Percentiles rank a stretch among this genome's conserved stretches.
phyloP scores from a whole-genome alignment of 2,329 filamentous ascomycete genomes.

The Talaromyces sp. region DNA sequence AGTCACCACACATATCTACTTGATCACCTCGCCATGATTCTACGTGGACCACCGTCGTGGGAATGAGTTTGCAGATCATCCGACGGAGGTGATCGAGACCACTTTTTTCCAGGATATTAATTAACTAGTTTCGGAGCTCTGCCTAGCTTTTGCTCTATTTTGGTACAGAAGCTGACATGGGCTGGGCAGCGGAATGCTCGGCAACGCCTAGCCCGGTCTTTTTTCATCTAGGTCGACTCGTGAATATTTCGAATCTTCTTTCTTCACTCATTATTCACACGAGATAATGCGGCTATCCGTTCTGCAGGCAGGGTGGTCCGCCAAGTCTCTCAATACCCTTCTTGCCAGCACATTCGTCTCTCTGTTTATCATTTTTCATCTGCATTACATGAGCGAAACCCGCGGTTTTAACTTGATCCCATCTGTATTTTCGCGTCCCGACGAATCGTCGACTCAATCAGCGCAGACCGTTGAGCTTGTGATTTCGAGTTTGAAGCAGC shows the following conservation, averaged over 20 bases:
- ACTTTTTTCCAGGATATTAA: background rate
- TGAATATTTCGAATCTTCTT: background rate
- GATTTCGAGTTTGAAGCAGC: constrained; percentile 3
- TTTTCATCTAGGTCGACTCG: background rate
- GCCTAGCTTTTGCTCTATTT: background rate
- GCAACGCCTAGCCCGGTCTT: background rate
- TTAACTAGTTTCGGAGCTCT: background rate
- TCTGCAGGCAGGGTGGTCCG: background rate
- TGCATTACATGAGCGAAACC: background rate
- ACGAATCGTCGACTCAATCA: background rate
- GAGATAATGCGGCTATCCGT: constrained; percentile 2
- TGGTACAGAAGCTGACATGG: background rate
- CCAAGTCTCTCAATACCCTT: background rate
- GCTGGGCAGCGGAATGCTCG: background rate
- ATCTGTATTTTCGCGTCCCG: background rate
- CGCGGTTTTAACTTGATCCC: background rate
- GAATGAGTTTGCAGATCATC: background rate
- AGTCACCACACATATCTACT: background rate
- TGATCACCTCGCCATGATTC: background rate
- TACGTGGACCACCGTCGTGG: too few relatives aligned
- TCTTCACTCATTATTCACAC: background rate
- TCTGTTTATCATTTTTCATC: constrained; percentile 3
- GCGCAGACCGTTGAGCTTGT: constrained; percentile 4
- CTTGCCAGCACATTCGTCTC: background rate
- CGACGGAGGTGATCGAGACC: background rate